Conservation (phyloP, 2,329 filamentous ascomycete species). For the Lasiodiplodia sp. region DNA sequence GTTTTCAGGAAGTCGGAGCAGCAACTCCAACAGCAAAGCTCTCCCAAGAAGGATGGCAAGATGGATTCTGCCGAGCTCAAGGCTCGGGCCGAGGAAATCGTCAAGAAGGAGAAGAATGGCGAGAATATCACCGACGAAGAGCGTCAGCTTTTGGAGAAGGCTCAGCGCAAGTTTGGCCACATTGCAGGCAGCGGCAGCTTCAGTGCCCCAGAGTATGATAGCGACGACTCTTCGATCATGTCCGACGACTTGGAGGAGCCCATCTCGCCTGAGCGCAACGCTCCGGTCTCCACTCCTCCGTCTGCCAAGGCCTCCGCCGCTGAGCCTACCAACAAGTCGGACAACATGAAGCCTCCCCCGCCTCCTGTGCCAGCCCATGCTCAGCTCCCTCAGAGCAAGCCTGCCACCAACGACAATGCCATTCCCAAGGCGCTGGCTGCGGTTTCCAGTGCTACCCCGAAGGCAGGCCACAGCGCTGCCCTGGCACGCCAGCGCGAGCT, state of each 20-base stretch:
- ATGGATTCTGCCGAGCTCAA: constrained; percentile 11
- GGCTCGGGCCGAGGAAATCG: constrained; percentile 15
- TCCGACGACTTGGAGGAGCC: constrained; percentile 7
- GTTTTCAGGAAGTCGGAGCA: constrained; percentile 24
- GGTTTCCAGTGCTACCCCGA: neutral
- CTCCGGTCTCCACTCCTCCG: neutral
- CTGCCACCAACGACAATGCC: neutral
- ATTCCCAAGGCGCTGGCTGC: neutral
- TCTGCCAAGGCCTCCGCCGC: neutral
- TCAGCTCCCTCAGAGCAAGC: constrained; percentile 35
- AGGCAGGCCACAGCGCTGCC: constrained; percentile 1
- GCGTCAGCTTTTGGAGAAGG: constrained; percentile 12
- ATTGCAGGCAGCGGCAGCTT: constrained; percentile 34
- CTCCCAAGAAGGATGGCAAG: neutral
- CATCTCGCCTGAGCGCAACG: neutral
- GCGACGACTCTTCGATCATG: constrained; percentile 33
- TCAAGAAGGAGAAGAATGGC: constrained; percentile 1
- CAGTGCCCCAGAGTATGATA: constrained; percentile 38
- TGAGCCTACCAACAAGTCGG: constrained; percentile 37
- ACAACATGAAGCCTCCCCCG: constrained; percentile 42
- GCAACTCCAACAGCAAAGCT: neutral
- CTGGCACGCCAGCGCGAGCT: constrained; percentile 21
- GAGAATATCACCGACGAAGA: constrained; percentile 2
- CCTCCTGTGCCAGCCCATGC: constrained; percentile 45
- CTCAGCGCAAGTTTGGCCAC: constrained; percentile 31